Conservation (phyloP, 345 rosid genomes). For the Psidium friedrichsthalianum region DNA sequence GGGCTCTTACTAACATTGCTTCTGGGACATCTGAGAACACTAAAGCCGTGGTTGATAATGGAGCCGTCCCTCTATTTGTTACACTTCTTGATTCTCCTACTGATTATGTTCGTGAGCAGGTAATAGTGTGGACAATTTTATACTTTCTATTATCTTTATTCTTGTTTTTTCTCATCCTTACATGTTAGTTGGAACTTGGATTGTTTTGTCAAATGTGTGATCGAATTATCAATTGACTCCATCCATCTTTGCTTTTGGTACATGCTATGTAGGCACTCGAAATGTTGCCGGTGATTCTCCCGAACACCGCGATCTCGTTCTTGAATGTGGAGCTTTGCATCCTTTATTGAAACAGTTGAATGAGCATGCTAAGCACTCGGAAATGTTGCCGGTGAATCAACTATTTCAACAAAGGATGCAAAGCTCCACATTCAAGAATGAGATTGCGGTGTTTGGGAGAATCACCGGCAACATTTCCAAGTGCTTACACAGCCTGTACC, state of each 20-base stretch:
- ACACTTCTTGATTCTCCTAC: constrained; percentile 67
- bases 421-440: constrained; percentile 48
- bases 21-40: constrained; percentile 91
- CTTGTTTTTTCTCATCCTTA: not conserved
- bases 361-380: constrained; percentile 60
- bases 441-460: constrained; percentile 73
- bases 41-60: constrained; percentile 75
- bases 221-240: not conserved
- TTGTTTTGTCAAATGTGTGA: not conserved
- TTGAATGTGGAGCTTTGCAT: constrained; percentile 44
- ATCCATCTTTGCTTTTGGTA: not conserved
- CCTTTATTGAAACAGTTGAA: constrained; percentile 57
- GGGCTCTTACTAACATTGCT: constrained; percentile 87
- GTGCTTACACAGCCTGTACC: constrained; percentile 73
- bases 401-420: constrained; percentile 52
- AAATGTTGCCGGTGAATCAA: no score
- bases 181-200: not conserved
- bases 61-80: constrained; percentile 72
- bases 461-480: constrained; percentile 88
- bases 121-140: not conserved
- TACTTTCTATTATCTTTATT: not conserved
- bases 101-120: constrained; percentile 80
- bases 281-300: constrained; percentile 93
- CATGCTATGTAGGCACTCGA: constrained; percentile 87
- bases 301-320: constrained; percentile 63